Percentiles rank a stretch among this genome's conserved stretches.
These are phyloP conservation scores for Ploettnerulaceae sp. DNA, from an alignment of 2,329 filamentous ascomycete genomes.

Conservation along the genomic window DNA sequence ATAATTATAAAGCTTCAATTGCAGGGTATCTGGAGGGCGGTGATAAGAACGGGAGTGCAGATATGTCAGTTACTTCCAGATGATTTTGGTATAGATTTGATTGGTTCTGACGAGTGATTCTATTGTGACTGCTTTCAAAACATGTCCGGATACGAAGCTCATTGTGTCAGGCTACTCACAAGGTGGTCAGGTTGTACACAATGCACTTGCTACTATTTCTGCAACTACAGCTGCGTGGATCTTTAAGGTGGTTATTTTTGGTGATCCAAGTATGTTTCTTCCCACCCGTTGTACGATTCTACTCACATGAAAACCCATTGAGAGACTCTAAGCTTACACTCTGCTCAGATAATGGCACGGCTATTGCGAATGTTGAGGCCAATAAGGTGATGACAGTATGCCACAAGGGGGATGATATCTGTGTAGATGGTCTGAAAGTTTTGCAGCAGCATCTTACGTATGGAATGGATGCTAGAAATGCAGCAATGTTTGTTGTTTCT, in stretches of 20 bases:
- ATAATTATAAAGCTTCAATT: conserved; percentile 33
- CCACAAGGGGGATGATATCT: conserved; percentile 47
- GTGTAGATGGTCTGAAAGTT: conserved; percentile 40
- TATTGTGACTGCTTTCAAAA: conserved; percentile 32
- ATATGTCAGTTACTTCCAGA: conserved; percentile 23
- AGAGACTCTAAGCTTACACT: neutral
- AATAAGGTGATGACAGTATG: conserved; percentile 42
- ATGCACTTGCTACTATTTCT: conserved; percentile 35
- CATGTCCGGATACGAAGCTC: conserved; percentile 38
- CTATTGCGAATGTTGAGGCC: conserved; percentile 25
- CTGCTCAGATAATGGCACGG: conserved; percentile 19
- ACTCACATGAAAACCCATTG: too few species aligned
- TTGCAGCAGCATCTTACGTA: conserved; percentile 40
- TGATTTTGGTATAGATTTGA: neutral
- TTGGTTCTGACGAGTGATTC: conserved; percentile 21
- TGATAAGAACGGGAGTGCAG: conserved; percentile 23
- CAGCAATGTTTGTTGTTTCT: conserved; percentile 36
- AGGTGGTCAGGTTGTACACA: conserved; percentile 43
- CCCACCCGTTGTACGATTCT: neutral
- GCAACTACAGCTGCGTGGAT: conserved; percentile 32
- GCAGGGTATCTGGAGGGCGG: conserved; percentile 27
- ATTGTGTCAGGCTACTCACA: conserved; percentile 40
- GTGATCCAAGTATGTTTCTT: conserved; percentile 37
- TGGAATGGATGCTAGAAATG: conserved; percentile 33
- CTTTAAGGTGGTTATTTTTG: conserved; percentile 40